Evolutionary conservation across 768 basidiomycete genomes (phyloP), one percentile per base, ranked within the genome.

Genomic region (Mycena amicta): DNA sequence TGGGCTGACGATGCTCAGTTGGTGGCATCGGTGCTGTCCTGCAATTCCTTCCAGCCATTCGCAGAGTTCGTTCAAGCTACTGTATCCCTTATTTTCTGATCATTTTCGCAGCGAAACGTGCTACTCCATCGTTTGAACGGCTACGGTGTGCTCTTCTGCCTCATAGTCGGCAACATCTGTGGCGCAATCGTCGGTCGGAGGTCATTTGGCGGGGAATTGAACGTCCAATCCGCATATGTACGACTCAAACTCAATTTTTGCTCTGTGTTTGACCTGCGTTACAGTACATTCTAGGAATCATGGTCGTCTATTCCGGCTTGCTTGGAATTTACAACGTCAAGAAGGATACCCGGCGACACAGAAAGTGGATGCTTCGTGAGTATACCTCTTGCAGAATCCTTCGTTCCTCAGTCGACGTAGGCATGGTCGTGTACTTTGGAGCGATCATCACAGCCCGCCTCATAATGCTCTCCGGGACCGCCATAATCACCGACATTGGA

Each of bases 341-440:
- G 53, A 59, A 52, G 31, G 57, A 69, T 43, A 71, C 70, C 22
- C 61, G 67, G 18, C 45, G 56, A 20, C 70, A 71, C 58, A 43
- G 70, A 50, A 67, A 66, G 52, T 71, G 70, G 70, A 71, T 71
- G 70, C 59, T 71, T 3, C 63, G 69, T 70, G 57, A 40, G 69
- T 63, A 2, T 1, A 28, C 20, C 33, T 8, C 28, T 30, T 11
- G 4, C 2, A 27, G 2, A 50, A 11, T 22, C 18, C 3, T 5
- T 3, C 6, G 12, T 26, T 31, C 49, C 31, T 50, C 60, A 11
- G 63, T 5, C 18, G 16, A 15, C 6, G 16, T 29, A 4, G 68
- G 70, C 23, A 59, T 61, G 55, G 67, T 71, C 18, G 51, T 49
- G 2, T 69, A 66, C 45, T 65, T 68, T 28, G 50, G 59, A 5